Conservation (phyloP, 257 asterid genomes). For the Solanum ossicruentum region DNA sequence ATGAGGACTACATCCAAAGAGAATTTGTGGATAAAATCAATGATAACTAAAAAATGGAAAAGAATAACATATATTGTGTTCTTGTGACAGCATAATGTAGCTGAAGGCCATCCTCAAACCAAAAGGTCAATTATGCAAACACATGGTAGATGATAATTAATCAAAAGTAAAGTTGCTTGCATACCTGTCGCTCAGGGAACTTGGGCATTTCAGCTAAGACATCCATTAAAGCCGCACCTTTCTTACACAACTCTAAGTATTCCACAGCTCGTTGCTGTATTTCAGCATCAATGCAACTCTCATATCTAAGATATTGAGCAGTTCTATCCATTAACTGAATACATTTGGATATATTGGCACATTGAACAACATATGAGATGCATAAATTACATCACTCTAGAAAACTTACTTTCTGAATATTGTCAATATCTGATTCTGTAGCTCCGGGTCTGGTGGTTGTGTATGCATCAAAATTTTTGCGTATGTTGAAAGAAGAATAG, state of each 20-base stretch:
- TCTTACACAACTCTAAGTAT: slow-evolving; percentile 74
- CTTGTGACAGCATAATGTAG: not conserved
- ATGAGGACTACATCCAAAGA: slow-evolving; percentile 52
- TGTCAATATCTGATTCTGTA: slow-evolving; percentile 71
- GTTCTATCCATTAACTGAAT: not conserved
- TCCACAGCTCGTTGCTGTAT: slow-evolving; percentile 93
- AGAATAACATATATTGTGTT: not conserved
- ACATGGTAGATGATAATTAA: not conserved
- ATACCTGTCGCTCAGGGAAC: slow-evolving; percentile 93
- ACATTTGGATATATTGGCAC: slow-evolving; percentile 4
- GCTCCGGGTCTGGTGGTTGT: slow-evolving; percentile 79
- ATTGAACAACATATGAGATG: not conserved
- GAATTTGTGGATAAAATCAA: not conserved
- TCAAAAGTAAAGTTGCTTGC: not conserved
- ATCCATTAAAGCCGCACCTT: slow-evolving; percentile 80
- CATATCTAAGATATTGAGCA: slow-evolving; percentile 43
- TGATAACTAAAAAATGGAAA: not conserved
- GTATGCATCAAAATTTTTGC: slow-evolving; percentile 93
- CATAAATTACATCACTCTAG: not conserved
- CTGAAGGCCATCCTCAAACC: slow-evolving; percentile 5
- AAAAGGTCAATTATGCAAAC: not conserved
- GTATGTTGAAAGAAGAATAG: slow-evolving; percentile 86
- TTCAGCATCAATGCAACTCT: slow-evolving; percentile 89
- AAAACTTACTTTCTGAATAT: slow-evolving; percentile 59
- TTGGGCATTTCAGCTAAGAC: slow-evolving; percentile 96